A percentile compares a stretch with the other conserved stretches of the same genome.
These are phyloP conservation scores for Candida wancherniae DNA, from an alignment of 805 yeast genomes.

Conservation along the genomic window DNA sequence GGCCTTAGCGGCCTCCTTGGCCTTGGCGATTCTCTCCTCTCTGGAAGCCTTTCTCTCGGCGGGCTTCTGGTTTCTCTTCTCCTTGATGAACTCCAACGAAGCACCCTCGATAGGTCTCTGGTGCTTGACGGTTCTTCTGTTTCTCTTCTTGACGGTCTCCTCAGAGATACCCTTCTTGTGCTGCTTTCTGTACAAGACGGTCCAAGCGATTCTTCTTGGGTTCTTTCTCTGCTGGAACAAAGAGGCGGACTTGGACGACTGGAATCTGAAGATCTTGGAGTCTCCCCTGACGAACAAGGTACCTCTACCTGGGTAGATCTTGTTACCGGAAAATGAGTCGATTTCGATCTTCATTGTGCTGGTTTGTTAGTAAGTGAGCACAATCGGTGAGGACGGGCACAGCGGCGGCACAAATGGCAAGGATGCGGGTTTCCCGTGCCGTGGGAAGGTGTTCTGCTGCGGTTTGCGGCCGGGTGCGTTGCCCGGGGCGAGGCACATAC, in stretches of 20 bases:
- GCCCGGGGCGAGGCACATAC: no score
- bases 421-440: no score
- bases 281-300: slow-evolving; percentile 98
- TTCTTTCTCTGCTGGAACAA: slow-evolving; percentile 99
- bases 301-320: slow-evolving; percentile 99
- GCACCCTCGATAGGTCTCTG: slow-evolving; percentile 99
- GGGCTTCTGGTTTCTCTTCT: slow-evolving; percentile 94
- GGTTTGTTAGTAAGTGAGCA: slow-evolving; percentile 37
- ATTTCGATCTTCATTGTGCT: slow-evolving; percentile 95
- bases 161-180: slow-evolving; percentile 99
- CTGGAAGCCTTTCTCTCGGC: slow-evolving; percentile 98
- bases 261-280: slow-evolving; percentile 99
- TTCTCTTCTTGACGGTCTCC: slow-evolving; percentile 95
- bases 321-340: slow-evolving; percentile 98
- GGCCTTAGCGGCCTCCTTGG: slow-evolving; percentile 86
- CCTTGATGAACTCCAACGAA: slow-evolving; percentile 95
- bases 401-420: no score
- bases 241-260: slow-evolving; percentile 94
- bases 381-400: no score
- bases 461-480: no score
- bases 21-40: slow-evolving; percentile 79
- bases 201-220: slow-evolving; percentile 99
- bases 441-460: no score
- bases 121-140: slow-evolving; percentile 96
- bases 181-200: slow-evolving; percentile 98